Percentiles rank a stretch among this genome's conserved stretches.
phyloP scores from a whole-genome alignment of 345 rosid species.

The Eucalyptus marginata region DNA sequence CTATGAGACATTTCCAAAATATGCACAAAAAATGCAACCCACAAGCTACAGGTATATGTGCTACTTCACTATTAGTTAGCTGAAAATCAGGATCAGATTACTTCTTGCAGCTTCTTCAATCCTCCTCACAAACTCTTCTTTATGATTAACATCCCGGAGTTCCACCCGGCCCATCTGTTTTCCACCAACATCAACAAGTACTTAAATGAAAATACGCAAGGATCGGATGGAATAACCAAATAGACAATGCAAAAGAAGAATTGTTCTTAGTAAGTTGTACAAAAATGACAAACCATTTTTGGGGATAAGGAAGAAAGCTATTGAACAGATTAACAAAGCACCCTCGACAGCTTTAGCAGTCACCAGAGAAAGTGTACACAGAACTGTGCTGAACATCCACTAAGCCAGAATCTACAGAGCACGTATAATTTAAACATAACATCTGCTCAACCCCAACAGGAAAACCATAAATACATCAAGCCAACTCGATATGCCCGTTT shows the following conservation, averaged over 20 bases:
- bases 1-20: background rate
- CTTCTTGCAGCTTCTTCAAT: slow-evolving; percentile 65
- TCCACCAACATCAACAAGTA: background rate
- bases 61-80: background rate
- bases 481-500: background rate
- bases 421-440: background rate
- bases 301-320: background rate
- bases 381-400: background rate
- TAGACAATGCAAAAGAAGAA: background rate
- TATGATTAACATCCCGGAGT: slow-evolving; percentile 41
- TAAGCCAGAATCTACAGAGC: background rate
- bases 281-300: background rate
- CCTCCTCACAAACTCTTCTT: slow-evolving; percentile 63
- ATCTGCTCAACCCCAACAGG: background rate
- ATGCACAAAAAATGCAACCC: background rate
- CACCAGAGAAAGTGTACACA: background rate
- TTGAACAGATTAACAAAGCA: background rate
- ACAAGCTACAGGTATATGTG: background rate
- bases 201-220: background rate
- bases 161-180: slow-evolving; percentile 56
- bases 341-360: background rate
- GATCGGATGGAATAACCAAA: background rate
- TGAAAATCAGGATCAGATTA: slow-evolving; percentile 10
- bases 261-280: background rate
- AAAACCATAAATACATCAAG: background rate